These are phyloP conservation scores for Iberis pinnata DNA, from an alignment of 345 rosid genomes.

Conservation along the genomic window DNA sequence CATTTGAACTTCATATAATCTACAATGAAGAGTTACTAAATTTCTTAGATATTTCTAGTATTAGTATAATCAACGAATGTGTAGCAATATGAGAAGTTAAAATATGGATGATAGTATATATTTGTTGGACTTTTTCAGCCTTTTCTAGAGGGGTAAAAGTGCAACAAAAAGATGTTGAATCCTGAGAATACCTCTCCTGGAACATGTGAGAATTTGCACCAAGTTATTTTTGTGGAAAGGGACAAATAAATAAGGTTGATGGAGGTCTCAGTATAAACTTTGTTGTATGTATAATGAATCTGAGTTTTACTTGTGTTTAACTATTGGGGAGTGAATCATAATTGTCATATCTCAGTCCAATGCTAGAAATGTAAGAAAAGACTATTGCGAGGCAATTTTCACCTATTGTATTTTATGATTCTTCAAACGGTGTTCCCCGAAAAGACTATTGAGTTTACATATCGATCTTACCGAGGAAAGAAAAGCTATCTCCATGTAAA, in stretches of 20 bases:
- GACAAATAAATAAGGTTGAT: constrained; percentile 26
- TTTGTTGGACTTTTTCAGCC: constrained; percentile 33
- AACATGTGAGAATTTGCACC: constrained; percentile 27
- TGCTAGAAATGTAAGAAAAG: constrained; percentile 29
- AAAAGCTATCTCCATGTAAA: constrained; percentile 48
- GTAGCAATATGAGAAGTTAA: too few relatives aligned
- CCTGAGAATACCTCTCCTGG: constrained; percentile 27
- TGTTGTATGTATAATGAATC: constrained; percentile 34
- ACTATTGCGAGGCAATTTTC: constrained; percentile 49
- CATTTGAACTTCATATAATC: too few relatives aligned
- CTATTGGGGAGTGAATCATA: constrained; percentile 1
- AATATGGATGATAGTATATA: too few relatives aligned
- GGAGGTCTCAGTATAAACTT: too few relatives aligned
- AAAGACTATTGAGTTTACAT: constrained; percentile 74
- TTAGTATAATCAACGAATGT: too few relatives aligned
- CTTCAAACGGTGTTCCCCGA: constrained; percentile 93
- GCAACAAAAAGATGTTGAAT: constrained; percentile 41
- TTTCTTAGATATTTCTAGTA: too few relatives aligned
- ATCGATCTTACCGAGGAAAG: constrained; percentile 68
- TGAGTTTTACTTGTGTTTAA: too few relatives aligned
- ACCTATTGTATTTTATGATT: constrained; percentile 82
- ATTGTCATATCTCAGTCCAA: constrained; percentile 37
- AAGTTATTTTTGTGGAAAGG: constrained; percentile 38
- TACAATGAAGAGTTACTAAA: too few relatives aligned
- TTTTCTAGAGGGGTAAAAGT: constrained; percentile 71